A percentile compares a stretch with the other conserved stretches of the same genome.
These are phyloP conservation scores for Lodderomyces oxycetoniae DNA, from an alignment of 1,139 yeast species.

Conservation along the genomic window DNA sequence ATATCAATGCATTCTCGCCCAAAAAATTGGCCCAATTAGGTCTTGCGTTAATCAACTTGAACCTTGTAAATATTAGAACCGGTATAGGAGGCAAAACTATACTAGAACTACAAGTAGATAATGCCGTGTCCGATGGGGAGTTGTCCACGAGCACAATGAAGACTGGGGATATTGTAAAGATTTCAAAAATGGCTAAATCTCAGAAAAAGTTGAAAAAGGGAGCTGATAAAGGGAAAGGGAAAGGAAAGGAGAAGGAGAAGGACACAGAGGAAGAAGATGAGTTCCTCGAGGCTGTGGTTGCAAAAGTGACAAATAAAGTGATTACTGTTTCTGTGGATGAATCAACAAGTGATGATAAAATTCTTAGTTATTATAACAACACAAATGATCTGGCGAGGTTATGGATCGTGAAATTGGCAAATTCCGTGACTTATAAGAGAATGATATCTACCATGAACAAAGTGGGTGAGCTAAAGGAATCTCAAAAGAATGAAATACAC, in stretches of 20 bases:
- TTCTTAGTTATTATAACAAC: constrained; percentile 41
- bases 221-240: constrained; percentile 15
- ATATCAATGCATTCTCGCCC: constrained; percentile 52
- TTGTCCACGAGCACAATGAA: constrained; percentile 56
- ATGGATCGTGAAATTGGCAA: constrained; percentile 65
- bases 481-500: constrained; percentile 33
- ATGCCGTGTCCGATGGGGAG: constrained; percentile 41
- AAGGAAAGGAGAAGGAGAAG: constrained; percentile 12
- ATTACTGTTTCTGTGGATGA: constrained; percentile 59
- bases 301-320: constrained; percentile 40
- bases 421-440: constrained; percentile 65
- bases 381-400: constrained; percentile 40
- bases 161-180: constrained; percentile 72
- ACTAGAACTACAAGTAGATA: constrained; percentile 61
- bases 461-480: constrained; percentile 44
- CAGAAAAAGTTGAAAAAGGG: constrained; percentile 18
- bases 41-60: constrained; percentile 66
- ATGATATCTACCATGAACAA: constrained; percentile 79
- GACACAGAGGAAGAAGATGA: constrained; percentile 21
- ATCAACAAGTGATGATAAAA: constrained; percentile 37
- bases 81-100: constrained; percentile 79
- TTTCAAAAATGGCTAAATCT: constrained; percentile 34
- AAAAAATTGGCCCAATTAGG: constrained; percentile 67
- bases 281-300: constrained; percentile 57
- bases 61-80: constrained; percentile 56